Percentiles rank a stretch among this genome's conserved stretches.
Evolutionary conservation across 1,139 yeast species (phyloP).

Genomic region (Hyphopichia wangnamkhiaoensis): DNA sequence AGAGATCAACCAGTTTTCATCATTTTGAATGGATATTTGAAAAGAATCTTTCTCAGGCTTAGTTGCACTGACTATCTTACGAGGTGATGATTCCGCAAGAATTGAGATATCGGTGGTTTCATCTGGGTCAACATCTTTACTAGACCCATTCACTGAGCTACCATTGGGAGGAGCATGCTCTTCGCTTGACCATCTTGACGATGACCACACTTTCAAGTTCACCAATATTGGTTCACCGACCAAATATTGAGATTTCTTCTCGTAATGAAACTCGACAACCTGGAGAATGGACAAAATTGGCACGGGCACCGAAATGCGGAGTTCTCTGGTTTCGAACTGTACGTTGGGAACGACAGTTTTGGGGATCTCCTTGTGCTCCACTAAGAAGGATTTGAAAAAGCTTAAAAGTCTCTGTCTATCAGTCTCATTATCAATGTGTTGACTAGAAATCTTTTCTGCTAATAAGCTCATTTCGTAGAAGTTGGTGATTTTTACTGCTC

Average conservation of each 20-base stretch:
- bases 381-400: slow-evolving; percentile 10
- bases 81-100: slow-evolving; percentile 30
- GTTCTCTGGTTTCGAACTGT: slow-evolving; percentile 15
- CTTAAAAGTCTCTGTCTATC: slow-evolving; percentile 16
- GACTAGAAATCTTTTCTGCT: slow-evolving; percentile 14
- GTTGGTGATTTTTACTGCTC: slow-evolving; percentile 24
- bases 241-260: slow-evolving; percentile 41
- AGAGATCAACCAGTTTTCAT: slow-evolving; percentile 66
- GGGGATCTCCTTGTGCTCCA: not conserved
- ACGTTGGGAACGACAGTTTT: not conserved
- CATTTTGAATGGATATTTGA: slow-evolving; percentile 33
- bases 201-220: slow-evolving; percentile 44
- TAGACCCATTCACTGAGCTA: slow-evolving; percentile 28
- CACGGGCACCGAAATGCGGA: slow-evolving; percentile 51
- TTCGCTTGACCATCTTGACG: slow-evolving; percentile 41
- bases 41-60: slow-evolving; percentile 15
- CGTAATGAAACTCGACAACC: slow-evolving; percentile 45
- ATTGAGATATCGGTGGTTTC: slow-evolving; percentile 12
- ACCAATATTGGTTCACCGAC: slow-evolving; percentile 66
- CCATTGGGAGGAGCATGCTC: slow-evolving; percentile 10
- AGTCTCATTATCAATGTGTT: slow-evolving; percentile 14
- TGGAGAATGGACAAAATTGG: slow-evolving; percentile 56
- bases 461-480: slow-evolving; percentile 14
- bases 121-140: slow-evolving; percentile 8
- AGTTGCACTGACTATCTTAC: slow-evolving; percentile 10